Evolutionary conservation across 148 eudicot genomes (phyloP).

Genomic region (Polygonum aviculare): DNA sequence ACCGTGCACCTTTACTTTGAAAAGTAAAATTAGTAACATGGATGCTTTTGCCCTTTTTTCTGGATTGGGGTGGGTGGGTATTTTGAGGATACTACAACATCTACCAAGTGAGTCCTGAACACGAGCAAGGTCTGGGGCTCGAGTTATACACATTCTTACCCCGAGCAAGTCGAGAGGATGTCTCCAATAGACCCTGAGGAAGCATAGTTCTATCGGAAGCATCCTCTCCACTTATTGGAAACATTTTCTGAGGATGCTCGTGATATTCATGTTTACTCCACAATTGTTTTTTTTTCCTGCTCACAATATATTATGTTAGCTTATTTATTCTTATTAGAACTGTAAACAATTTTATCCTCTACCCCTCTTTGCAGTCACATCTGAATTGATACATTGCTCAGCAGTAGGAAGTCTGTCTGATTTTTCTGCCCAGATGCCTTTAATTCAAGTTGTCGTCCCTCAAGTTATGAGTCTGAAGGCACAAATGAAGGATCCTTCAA

Average conservation of each 20-base stretch:
- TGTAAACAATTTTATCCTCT: neutral
- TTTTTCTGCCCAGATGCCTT: conserved; percentile 62
- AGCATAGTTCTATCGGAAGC: too few species aligned
- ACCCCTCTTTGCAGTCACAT: conserved; percentile 54
- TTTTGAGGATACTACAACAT: too few species aligned
- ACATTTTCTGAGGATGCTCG: neutral
- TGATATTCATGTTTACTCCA: neutral
- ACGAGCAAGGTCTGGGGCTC: too few species aligned
- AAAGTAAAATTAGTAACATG: too few species aligned
- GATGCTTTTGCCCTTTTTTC: too few species aligned
- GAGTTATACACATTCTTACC: too few species aligned
- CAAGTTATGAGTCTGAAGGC: conserved; percentile 79
- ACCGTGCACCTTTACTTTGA: too few species aligned
- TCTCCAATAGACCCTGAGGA: too few species aligned
- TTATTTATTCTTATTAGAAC: neutral
- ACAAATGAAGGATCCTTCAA: conserved; percentile 73
- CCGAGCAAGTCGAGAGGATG: too few species aligned
- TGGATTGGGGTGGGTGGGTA: neutral
- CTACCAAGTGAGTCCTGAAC: too few species aligned
- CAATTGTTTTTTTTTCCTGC: neutral
- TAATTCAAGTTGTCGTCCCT: conserved; percentile 89
- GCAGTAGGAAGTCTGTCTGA: conserved; percentile 59
- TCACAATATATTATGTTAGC: neutral
- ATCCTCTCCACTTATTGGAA: neutral
- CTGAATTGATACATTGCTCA: conserved; percentile 88